Evolutionary conservation across 1,284 basidiomycete species (phyloP), one percentile per base, ranked within the genome.

Genomic region (Anthracocystis walkeri): DNA sequence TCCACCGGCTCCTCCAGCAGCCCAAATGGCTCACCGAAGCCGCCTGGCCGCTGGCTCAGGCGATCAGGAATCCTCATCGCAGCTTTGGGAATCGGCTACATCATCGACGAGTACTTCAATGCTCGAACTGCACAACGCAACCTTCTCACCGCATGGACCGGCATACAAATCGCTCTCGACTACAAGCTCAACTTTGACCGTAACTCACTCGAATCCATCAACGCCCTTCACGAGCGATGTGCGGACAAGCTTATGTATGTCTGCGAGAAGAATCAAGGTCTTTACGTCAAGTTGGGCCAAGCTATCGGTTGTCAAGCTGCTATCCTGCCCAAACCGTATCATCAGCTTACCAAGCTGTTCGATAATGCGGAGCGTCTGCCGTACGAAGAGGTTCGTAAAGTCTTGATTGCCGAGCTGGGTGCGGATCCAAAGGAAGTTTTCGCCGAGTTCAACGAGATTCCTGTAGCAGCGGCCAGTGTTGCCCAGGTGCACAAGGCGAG

Each of bases 171-270:
- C 44, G 81, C 76, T 3, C 35, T 81, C 14, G 81, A 82, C 60
- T 82, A 81, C 76, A 82, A 82, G 63, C 54, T 82, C 69, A 80
- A 82, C 55, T 82, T 82, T 38, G 77, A 81, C 42, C 60, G 60
- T 23, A 56, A 70, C 45, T 69, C 69, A 38, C 62, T 68, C 56
- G 69, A 75, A 23, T 70, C 66, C 49, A 75, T 78, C 66, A 77
- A 74, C n/a, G 74, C 77, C 3, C 64, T 82, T 0, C 81, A 82
- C 69, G 75, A 81, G 48, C 61, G 81, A 18, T 75, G 75, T 25
- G 81, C 81, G 2, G 65, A 74, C 12, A 58, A 75, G 20, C 72
- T 82, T 21, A 66, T 82, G 55, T 63, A 59, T 12, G 70, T 80
- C 14, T 82, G 81, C 69, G 81, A 82, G 27, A 61, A 62, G 53